Conservation (phyloP, 2,329 filamentous ascomycete species). For the Pseudocercospora vitis region DNA sequence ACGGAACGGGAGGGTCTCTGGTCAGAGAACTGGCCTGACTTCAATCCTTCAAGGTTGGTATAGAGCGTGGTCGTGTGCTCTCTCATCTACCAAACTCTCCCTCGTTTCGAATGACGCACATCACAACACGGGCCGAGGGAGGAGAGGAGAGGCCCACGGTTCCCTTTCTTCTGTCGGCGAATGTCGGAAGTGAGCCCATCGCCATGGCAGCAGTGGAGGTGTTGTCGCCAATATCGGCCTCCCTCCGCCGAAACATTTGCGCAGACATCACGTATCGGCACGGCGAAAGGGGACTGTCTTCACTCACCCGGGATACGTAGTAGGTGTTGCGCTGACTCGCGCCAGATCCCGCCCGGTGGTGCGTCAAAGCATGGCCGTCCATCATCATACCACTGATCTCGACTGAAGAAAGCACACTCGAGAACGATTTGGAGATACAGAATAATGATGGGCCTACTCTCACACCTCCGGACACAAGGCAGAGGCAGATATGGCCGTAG, state of each 20-base stretch:
- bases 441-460: too few species aligned
- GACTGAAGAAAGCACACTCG: neutral
- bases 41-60: too few species aligned
- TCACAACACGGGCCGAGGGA: conserved; percentile 2
- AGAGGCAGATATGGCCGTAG: too few species aligned
- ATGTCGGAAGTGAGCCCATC: conserved; percentile 8
- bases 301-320: neutral
- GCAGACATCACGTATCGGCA: neutral
- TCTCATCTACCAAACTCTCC: too few species aligned
- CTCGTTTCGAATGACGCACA: neutral
- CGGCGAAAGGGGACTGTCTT: neutral
- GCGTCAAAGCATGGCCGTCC: neutral
- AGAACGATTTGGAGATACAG: neutral
- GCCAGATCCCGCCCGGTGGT: conserved; percentile 1
- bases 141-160: neutral
- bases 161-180: neutral
- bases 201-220: conserved; percentile 2
- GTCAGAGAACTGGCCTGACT: too few species aligned
- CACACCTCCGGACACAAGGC: too few species aligned
- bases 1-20: neutral
- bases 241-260: neutral
- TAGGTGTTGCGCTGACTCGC: conserved; percentile 4
- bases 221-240: neutral
- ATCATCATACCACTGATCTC: neutral
- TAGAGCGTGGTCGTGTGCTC: conserved; percentile 6